Conservation (phyloP, 2,329 filamentous ascomycete genomes). For the Hymenoscyphus occultus region DNA sequence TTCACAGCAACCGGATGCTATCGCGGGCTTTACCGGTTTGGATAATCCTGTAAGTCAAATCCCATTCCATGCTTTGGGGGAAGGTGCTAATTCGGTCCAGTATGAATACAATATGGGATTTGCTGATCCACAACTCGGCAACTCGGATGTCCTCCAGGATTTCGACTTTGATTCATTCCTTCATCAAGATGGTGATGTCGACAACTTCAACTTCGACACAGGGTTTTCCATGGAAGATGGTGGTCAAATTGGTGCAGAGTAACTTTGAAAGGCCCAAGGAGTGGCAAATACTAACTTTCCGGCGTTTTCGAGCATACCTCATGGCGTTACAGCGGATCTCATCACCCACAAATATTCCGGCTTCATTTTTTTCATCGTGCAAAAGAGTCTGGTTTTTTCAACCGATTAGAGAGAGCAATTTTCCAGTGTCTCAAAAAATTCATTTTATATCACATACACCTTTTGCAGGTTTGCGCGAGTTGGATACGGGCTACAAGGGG, state of each 20-base stretch:
- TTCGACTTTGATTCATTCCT: conserved; percentile 70
- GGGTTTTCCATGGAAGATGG: conserved; percentile 52
- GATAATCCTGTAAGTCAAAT: conserved; percentile 18
- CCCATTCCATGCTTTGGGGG: not conserved
- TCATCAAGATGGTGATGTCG: conserved; percentile 51
- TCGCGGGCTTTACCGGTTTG: not conserved
- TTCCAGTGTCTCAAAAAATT: conserved; percentile 31
- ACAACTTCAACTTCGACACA: conserved; percentile 53
- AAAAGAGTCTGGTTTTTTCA: conserved; percentile 31
- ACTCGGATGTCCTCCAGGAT: conserved; percentile 59
- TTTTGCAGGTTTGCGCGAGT: conserved; percentile 18
- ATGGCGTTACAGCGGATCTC: conserved; percentile 36
- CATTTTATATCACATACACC: conserved; percentile 31
- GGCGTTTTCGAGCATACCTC: conserved; percentile 37
- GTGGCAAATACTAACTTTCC: conserved; percentile 28
- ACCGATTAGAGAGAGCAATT: conserved; percentile 32
- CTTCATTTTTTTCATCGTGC: conserved; percentile 31
- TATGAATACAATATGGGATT: conserved; percentile 43
- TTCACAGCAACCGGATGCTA: conserved; percentile 44
- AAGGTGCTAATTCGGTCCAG: conserved; percentile 25
- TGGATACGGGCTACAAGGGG: conserved; percentile 28
- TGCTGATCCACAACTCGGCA: conserved; percentile 49
- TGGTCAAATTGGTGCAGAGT: conserved; percentile 56
- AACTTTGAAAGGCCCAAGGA: conserved; percentile 15
- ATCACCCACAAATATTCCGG: conserved; percentile 29